Conservation (phyloP, 345 rosid genomes). For the Alliaria petiolata region DNA sequence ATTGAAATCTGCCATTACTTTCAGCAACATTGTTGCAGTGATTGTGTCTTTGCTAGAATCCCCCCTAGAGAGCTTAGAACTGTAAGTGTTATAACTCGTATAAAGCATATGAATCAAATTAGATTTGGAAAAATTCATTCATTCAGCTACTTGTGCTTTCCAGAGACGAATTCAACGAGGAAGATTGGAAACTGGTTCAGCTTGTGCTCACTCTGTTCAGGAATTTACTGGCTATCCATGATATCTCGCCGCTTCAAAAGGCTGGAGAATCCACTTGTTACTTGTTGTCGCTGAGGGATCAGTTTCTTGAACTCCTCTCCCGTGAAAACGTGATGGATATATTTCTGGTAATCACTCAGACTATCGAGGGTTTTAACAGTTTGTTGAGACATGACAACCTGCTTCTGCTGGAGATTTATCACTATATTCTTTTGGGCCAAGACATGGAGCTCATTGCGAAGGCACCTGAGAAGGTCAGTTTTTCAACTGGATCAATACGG, state of each 20-base stretch:
- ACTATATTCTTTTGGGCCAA: constrained; percentile 70
- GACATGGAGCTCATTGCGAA: constrained; percentile 64
- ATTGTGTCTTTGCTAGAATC: constrained; percentile 72
- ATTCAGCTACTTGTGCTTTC: too few species aligned
- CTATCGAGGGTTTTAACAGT: constrained; percentile 45
- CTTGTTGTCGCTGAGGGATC: constrained; percentile 70
- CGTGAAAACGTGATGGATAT: constrained; percentile 82
- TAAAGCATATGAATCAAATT: too few species aligned
- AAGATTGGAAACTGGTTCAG: constrained; percentile 97
- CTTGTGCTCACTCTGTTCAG: constrained; percentile 79
- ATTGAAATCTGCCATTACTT: constrained; percentile 64
- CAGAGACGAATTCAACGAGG: constrained; percentile 81
- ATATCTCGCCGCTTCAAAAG: constrained; percentile 59
- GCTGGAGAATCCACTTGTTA: constrained; percentile 63
- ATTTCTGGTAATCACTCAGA: constrained; percentile 61
- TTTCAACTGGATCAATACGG: constrained; percentile 25
- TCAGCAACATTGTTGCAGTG: constrained; percentile 61
- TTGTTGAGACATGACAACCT: constrained; percentile 79
- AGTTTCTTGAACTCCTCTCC: constrained; percentile 70
- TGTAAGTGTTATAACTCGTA: too few species aligned
- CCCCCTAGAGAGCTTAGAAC: constrained; percentile 78
- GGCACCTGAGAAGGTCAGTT: constrained; percentile 49
- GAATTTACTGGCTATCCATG: constrained; percentile 86
- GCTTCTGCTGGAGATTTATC: constrained; percentile 72
- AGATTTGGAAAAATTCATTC: too few species aligned